These are phyloP conservation scores for Coffea humblotiana DNA, from an alignment of 305 asterid genomes.

Conservation along the genomic window DNA sequence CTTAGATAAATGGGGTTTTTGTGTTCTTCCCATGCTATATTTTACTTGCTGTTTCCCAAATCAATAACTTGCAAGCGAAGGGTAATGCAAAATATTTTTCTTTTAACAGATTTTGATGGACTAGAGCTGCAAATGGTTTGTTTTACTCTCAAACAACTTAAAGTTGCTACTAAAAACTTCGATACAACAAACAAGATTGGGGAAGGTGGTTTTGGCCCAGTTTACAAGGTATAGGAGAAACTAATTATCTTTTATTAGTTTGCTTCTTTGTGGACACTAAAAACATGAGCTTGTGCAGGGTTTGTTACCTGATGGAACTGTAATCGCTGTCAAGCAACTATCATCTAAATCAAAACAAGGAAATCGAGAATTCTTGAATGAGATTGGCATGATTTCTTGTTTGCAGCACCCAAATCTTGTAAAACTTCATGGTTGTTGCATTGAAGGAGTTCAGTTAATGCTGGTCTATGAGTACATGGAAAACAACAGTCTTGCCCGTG, in stretches of 20 bases:
- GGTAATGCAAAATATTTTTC: constrained; percentile 14
- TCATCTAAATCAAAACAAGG: constrained; percentile 88
- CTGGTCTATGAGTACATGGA: constrained; percentile 92
- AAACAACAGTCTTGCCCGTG: constrained; percentile 87
- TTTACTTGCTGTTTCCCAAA: background rate
- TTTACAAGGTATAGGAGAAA: constrained; percentile 61
- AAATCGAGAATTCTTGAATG: constrained; percentile 79
- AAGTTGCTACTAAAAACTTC: constrained; percentile 82
- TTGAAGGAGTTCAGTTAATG: constrained; percentile 80
- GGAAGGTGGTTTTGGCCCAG: constrained; percentile 98
- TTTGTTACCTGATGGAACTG: constrained; percentile 65
- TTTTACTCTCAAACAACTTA: constrained; percentile 75
- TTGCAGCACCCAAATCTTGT: constrained; percentile 90
- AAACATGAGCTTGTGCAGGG: constrained; percentile 51
- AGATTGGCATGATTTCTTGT: constrained; percentile 89
- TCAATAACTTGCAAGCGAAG: constrained; percentile 6
- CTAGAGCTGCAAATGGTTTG: constrained; percentile 69
- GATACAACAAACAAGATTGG: constrained; percentile 73
- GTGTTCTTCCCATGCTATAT: background rate
- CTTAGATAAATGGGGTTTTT: background rate
- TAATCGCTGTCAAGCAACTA: constrained; percentile 89
- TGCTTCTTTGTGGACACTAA: constrained; percentile 23
- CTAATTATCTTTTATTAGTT: background rate
- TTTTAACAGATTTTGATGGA: constrained; percentile 60
- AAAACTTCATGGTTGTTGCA: constrained; percentile 86